These are phyloP conservation scores for Mycosarcoma mackinlayi DNA, from an alignment of 1,284 basidiomycete species.

Conservation along the genomic window DNA sequence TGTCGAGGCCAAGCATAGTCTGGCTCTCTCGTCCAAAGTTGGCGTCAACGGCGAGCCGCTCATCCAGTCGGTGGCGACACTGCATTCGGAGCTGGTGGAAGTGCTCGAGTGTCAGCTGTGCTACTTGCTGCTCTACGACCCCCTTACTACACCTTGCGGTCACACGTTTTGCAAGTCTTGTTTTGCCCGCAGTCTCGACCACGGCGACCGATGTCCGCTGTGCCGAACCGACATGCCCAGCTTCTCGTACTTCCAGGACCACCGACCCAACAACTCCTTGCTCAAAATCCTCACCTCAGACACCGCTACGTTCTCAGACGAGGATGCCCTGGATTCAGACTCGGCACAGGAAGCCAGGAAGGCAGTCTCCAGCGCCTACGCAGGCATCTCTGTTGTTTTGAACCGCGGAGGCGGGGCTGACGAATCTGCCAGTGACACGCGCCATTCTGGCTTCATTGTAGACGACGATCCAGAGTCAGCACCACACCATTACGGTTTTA, in stretches of 20 bases:
- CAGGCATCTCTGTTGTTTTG: constrained; percentile 28
- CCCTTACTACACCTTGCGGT: constrained; percentile 91
- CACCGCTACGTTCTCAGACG: constrained; percentile 46
- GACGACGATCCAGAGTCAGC: constrained; percentile 43
- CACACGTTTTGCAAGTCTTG: constrained; percentile 93
- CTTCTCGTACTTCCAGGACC: constrained; percentile 83
- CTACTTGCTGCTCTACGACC: constrained; percentile 82
- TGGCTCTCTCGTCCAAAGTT: constrained; percentile 27
- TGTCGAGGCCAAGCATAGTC: constrained; percentile 34
- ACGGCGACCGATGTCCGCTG: constrained; percentile 82
- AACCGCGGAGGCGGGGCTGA: not conserved
- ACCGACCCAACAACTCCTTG: constrained; percentile 53
- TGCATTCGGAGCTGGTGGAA: constrained; percentile 73
- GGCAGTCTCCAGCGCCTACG: constrained; percentile 8
- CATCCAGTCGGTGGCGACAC: constrained; percentile 46
- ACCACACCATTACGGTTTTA: constrained; percentile 46
- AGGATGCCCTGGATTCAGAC: constrained; percentile 34
- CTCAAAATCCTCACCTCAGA: constrained; percentile 53
- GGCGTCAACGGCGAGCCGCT: constrained; percentile 40
- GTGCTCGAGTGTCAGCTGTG: constrained; percentile 92
- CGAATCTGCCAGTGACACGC: not conserved
- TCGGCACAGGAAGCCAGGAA: constrained; percentile 24
- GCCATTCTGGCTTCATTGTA: constrained; percentile 18
- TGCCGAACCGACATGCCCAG: constrained; percentile 82
- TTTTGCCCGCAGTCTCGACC: constrained; percentile 87